A percentile compares a stretch with the other conserved stretches of the same genome.
Conservation (phyloP, 768 basidiomycete species). For the Lactarius hatsudake region DNA sequence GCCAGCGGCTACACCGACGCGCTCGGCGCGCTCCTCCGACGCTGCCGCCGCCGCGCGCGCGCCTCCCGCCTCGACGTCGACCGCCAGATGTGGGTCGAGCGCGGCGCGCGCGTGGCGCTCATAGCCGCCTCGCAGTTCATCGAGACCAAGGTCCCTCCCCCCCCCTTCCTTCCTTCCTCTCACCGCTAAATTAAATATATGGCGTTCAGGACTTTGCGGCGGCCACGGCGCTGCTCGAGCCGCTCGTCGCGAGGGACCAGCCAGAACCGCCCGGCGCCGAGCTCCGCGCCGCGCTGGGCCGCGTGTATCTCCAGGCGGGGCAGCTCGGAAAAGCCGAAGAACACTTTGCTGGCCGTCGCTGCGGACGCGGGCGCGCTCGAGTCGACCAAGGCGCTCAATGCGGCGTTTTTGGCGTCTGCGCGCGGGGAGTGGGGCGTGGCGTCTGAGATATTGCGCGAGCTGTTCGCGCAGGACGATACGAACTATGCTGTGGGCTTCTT, state of each 20-base stretch:
- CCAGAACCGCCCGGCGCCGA: conserved; percentile 42
- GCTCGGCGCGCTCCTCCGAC: conserved; percentile 56
- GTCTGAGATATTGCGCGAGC: conserved; percentile 40
- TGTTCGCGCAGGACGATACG: conserved; percentile 46
- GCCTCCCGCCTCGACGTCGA: conserved; percentile 36
- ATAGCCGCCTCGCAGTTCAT: conserved; percentile 80
- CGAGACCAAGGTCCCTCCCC: conserved; percentile 70
- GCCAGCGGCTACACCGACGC: conserved; percentile 78
- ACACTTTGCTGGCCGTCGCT: conserved; percentile 54
- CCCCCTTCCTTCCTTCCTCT: neutral
- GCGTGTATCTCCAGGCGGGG: conserved; percentile 74
- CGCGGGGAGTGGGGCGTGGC: conserved; percentile 68
- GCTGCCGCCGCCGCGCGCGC: conserved; percentile 49
- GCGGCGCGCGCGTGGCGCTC: conserved; percentile 68
- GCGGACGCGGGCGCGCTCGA: conserved; percentile 44
- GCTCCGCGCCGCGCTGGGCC: conserved; percentile 65
- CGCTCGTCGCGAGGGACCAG: conserved; percentile 47
- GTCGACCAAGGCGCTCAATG: conserved; percentile 52
- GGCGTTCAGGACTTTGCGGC: conserved; percentile 61
- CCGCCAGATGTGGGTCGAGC: conserved; percentile 74
- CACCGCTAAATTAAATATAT: neutral
- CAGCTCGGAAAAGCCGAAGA: conserved; percentile 55
- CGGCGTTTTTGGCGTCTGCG: conserved; percentile 61
- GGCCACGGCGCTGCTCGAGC: conserved; percentile 64
- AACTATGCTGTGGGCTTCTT: neutral